Conservation (phyloP, 371 early-diverging fungal species). For the Mucor lusitanicus region DNA sequence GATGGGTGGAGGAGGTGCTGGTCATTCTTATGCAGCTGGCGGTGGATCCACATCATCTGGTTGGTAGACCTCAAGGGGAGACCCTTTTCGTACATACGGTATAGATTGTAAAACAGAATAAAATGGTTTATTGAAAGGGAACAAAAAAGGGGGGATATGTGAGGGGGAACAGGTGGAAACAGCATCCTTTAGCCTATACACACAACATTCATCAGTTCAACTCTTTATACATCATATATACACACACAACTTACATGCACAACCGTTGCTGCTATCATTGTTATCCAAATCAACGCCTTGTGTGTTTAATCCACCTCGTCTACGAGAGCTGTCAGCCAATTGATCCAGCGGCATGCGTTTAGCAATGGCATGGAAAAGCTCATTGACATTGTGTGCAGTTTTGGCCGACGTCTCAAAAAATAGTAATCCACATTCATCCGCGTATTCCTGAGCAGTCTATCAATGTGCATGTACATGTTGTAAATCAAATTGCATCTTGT, state of each 20-base stretch:
- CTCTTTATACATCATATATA: not conserved
- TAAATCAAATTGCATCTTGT: not conserved
- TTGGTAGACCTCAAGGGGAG: conserved; percentile 7
- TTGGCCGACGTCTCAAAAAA: conserved; percentile 97
- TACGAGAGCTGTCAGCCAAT: conserved; percentile 46
- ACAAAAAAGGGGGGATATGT: not conserved
- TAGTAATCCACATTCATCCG: conserved; percentile 82
- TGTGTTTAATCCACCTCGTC: conserved; percentile 36
- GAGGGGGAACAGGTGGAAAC: not conserved
- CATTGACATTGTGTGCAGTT: conserved; percentile 84
- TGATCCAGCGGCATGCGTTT: conserved; percentile 55
- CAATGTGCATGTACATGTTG: conserved; percentile 1
- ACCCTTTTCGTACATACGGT: not conserved
- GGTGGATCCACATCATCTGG: conserved; percentile 10
- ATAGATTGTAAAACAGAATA: not conserved
- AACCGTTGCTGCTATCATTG: conserved; percentile 33
- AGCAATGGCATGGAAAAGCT: conserved; percentile 85
- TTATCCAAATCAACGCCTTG: conserved; percentile 43
- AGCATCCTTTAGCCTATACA: conserved; percentile 5
- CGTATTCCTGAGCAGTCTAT: conserved; percentile 89
- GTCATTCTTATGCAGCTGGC: conserved; percentile 15
- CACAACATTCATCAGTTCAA: not conserved
- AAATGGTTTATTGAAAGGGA: not conserved
- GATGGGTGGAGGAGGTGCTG: conserved; percentile 40
- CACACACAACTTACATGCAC: conserved; percentile 42